Evolutionary conservation across 768 basidiomycete species (phyloP), one percentile per base, ranked within the genome.

Genomic region (Calocybe cyanea): DNA sequence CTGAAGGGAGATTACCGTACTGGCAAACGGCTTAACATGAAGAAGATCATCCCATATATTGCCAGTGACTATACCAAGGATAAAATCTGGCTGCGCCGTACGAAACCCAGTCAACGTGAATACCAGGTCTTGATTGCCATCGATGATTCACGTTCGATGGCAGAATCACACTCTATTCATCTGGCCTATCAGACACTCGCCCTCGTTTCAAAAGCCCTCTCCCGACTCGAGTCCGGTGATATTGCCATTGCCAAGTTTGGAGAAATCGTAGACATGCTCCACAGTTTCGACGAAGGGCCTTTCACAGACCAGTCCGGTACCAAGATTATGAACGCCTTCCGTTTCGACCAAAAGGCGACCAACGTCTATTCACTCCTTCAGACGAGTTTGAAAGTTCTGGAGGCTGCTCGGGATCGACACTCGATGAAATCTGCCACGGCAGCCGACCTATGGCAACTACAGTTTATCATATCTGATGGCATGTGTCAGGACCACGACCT

Each of bases 11-110:
- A 98, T 70, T 99, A 96, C 65, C 87, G 94, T 23, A 94, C 91
- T 0, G 96, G 96, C 42, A 99, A 99, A 68, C 79, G 95, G 15
- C 78, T 99, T 23, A 98, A 98, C 66, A 97, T 98, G 95, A 92
- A 94, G 63, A 94, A 94, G 68, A 92, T 98, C 63, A 94, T 99
- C 50, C 83, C 89, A 2, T 98, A 95, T 72, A 94, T 99, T 50
- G 95, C 96, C 28, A 91, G 87, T 67, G 96, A 99, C 68, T 99
- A 91, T 72, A 98, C 94, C 41, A 98, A 98, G 64, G 95, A 99
- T 76, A 94, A 94, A 68, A 98, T 98, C 53, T 99, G 96, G 96
- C 73, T 98, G 28, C 85, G 95, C 19, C 80, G 96, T 17, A 96
- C 94, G 3, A 83, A 87, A 40, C 95, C 96, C 4, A 92, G 90